Evolutionary conservation across 2,329 filamentous ascomycete species (phyloP).

Genomic region (Curvularia sp.): DNA sequence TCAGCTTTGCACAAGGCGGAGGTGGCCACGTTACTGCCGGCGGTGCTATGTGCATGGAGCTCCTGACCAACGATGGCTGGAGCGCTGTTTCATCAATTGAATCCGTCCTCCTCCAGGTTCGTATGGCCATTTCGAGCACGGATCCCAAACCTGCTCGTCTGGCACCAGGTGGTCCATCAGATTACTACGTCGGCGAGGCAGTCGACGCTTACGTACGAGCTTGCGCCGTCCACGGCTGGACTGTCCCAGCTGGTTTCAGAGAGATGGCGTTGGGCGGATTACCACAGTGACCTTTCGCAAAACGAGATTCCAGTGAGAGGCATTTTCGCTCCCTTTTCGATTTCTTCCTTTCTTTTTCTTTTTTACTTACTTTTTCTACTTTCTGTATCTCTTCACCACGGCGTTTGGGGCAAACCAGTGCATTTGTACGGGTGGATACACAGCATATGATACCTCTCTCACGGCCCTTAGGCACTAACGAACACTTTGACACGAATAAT

Average conservation of each 20-base stretch:
- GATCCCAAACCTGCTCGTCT: slow-evolving; percentile 78
- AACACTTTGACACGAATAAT: no score
- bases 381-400: not conserved
- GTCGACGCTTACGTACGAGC: slow-evolving; percentile 75
- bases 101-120: slow-evolving; percentile 79
- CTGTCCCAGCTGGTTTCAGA: slow-evolving; percentile 68
- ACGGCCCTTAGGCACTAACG: no score
- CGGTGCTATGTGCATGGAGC: slow-evolving; percentile 82
- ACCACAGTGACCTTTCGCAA: no score
- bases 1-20: slow-evolving; percentile 73
- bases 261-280: slow-evolving; percentile 52
- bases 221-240: slow-evolving; percentile 74
- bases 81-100: slow-evolving; percentile 75
- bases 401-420: not conserved
- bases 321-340: not conserved
- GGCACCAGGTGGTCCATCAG: slow-evolving; percentile 44
- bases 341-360: not conserved
- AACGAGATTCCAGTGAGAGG: no score
- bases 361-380: no score
- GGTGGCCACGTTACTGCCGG: slow-evolving; percentile 86
- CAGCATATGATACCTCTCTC: slow-evolving; percentile 11
- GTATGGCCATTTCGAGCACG: slow-evolving; percentile 72
- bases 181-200: slow-evolving; percentile 75
- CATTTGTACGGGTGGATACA: slow-evolving; percentile 5
- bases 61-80: slow-evolving; percentile 86